Evolutionary conservation across 2,329 filamentous ascomycete genomes (phyloP).

Genomic region (Botryotinia calthae): DNA sequence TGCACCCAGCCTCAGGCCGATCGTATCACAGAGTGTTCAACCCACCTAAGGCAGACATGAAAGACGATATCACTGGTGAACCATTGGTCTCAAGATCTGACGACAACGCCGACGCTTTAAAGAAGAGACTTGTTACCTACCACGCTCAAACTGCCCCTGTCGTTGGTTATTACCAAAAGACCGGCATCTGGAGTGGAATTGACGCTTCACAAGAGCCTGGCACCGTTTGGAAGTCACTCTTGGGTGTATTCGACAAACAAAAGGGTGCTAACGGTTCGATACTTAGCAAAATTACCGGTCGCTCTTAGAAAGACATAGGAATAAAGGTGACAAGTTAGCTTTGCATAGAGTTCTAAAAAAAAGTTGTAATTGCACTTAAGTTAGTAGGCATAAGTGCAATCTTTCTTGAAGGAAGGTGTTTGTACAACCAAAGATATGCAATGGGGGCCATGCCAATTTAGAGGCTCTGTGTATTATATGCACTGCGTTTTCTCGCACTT

Average conservation of each 20-base stretch:
- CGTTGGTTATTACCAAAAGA: conserved; percentile 94
- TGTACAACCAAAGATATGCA: conserved; percentile 35
- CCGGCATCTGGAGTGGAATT: conserved; percentile 92
- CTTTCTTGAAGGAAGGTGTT: conserved; percentile 28
- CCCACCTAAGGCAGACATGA: conserved; percentile 91
- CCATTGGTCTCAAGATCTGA: conserved; percentile 93
- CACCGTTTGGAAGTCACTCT: conserved; percentile 90
- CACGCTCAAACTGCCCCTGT: conserved; percentile 92
- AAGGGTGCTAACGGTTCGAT: conserved; percentile 36
- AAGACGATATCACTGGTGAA: conserved; percentile 94
- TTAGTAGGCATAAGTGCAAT: conserved; percentile 29
- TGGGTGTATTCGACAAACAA: conserved; percentile 75
- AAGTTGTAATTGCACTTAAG: conserved; percentile 30
- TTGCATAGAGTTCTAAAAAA: conserved; percentile 35
- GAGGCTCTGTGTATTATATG: conserved; percentile 35
- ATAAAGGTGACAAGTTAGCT: conserved; percentile 24
- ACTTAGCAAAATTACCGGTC: conserved; percentile 39
- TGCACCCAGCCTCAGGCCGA: conserved; percentile 94
- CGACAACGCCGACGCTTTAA: conserved; percentile 92
- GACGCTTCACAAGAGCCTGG: conserved; percentile 96
- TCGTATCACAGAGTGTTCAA: conserved; percentile 99
- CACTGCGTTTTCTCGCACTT: conserved; percentile 27
- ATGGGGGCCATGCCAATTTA: conserved; percentile 30
- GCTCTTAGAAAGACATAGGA: conserved; percentile 22
- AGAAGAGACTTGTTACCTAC: conserved; percentile 92